Percentiles rank a stretch among this genome's conserved stretches.
Conservation (phyloP, 768 basidiomycete genomes). For the Rhodotorula taiwanensis region DNA sequence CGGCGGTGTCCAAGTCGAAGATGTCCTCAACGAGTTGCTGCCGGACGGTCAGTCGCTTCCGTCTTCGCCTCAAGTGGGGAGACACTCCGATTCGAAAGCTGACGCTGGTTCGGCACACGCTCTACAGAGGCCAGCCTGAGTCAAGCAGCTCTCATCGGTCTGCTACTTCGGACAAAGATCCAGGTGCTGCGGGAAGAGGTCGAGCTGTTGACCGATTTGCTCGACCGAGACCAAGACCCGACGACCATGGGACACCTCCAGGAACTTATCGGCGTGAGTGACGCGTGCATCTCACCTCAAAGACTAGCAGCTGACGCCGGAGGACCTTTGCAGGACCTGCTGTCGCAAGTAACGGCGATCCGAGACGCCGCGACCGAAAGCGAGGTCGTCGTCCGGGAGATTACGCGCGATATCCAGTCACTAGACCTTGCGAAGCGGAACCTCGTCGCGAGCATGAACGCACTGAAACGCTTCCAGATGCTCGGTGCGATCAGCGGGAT, state of each 20-base stretch:
- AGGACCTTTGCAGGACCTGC: constrained; percentile 63
- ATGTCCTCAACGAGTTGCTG: constrained; percentile 34
- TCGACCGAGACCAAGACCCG: constrained; percentile 75
- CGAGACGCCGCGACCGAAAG: constrained; percentile 95
- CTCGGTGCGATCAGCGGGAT: constrained; percentile 61
- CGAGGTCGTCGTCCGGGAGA: constrained; percentile 87
- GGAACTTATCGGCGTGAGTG: constrained; percentile 83
- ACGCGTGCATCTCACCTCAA: not conserved
- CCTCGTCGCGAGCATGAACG: constrained; percentile 79
- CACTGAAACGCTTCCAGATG: constrained; percentile 85
- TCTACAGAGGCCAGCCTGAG: constrained; percentile 64
- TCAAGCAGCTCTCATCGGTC: constrained; percentile 64
- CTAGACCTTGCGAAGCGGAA: constrained; percentile 92
- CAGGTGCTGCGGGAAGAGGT: constrained; percentile 66
- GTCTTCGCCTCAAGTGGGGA: not conserved
- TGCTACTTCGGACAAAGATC: constrained; percentile 63
- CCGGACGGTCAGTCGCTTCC: constrained; percentile 26
- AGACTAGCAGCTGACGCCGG: not conserved
- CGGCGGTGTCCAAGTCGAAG: constrained; percentile 25
- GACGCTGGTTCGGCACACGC: no score
- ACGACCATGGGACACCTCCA: constrained; percentile 82
- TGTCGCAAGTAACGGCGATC: constrained; percentile 92
- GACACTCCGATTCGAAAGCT: no score
- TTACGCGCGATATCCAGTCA: constrained; percentile 92
- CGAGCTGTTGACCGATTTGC: constrained; percentile 57